phyloP scores from a whole-genome alignment of 768 basidiomycete genomes.

The Tricholoma sp. region DNA sequence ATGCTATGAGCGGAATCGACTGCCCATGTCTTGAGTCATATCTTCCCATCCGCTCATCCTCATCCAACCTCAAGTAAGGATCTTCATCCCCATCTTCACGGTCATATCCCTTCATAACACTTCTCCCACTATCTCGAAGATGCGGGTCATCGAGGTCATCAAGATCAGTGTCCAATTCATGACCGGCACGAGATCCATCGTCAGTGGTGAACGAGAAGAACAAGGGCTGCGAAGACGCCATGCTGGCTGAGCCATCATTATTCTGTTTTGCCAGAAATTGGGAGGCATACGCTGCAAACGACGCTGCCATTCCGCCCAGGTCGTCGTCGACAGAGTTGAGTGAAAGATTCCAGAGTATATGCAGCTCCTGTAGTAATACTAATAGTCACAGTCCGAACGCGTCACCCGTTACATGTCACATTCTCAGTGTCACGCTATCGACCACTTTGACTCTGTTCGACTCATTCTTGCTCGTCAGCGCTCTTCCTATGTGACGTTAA shows the following conservation, averaged over 20 bases:
- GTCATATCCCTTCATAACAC: constrained; percentile 21
- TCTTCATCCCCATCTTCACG: constrained; percentile 57
- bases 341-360: constrained; percentile 1
- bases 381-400: background rate
- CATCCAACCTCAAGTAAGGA: constrained; percentile 75
- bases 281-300: constrained; percentile 79
- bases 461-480: background rate
- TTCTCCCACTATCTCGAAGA: constrained; percentile 38
- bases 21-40: constrained; percentile 27
- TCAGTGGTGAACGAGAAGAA: constrained; percentile 88
- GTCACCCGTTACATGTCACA: background rate
- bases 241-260: constrained; percentile 36
- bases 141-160: constrained; percentile 80
- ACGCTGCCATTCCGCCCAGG: constrained; percentile 44
- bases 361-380: no score
- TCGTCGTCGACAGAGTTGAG: constrained; percentile 12
- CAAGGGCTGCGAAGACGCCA: constrained; percentile 69
- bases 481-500: background rate
- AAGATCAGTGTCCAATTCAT: constrained; percentile 44
- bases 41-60: constrained; percentile 41
- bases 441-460: background rate
- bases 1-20: constrained; percentile 31
- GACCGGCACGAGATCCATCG: constrained; percentile 51
- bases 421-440: background rate
- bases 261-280: constrained; percentile 69